A percentile compares a stretch with the other conserved stretches of the same genome.
phyloP scores from a whole-genome alignment of 2,329 filamentous ascomycete species.

The Dactylella cylindrospora region DNA sequence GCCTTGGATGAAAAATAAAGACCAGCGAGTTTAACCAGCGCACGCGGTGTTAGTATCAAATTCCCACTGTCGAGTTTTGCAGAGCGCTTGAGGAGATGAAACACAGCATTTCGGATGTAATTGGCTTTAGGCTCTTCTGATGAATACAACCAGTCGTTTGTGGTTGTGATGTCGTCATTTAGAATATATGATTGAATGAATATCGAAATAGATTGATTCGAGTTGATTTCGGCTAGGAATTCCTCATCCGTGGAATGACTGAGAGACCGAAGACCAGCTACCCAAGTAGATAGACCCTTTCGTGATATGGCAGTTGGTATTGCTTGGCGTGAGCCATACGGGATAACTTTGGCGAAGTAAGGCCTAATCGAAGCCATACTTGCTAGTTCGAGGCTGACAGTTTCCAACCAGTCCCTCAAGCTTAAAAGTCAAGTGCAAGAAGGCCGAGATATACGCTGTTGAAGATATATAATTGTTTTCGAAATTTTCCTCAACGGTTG shows the following conservation, averaged over 20 bases:
- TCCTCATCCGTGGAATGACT: constrained; percentile 5
- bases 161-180: constrained; percentile 17
- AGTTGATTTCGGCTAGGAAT: constrained; percentile 4
- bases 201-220: constrained; percentile 8
- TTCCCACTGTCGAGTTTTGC: not conserved
- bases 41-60: not conserved
- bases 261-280: constrained; percentile 16
- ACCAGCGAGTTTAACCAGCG: constrained; percentile 23
- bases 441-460: too few relatives aligned
- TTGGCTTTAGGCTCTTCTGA: constrained; percentile 5
- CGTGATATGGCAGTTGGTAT: constrained; percentile 10
- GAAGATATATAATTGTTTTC: too few relatives aligned
- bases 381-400: too few relatives aligned
- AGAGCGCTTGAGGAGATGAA: constrained; percentile 9
- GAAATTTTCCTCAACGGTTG: too few relatives aligned
- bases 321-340: constrained; percentile 26
- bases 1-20: constrained; percentile 15
- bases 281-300: constrained; percentile 21
- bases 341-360: constrained; percentile 21
- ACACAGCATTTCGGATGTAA: constrained; percentile 13
- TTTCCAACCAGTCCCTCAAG: too few relatives aligned
- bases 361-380: too few relatives aligned
- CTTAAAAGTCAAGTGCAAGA: too few relatives aligned
- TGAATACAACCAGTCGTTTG: constrained; percentile 30
- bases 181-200: constrained; percentile 20